Percentiles rank a stretch among this genome's conserved stretches.
Evolutionary conservation across 768 basidiomycete genomes (phyloP).

Genomic region (Amyloporia xantha): DNA sequence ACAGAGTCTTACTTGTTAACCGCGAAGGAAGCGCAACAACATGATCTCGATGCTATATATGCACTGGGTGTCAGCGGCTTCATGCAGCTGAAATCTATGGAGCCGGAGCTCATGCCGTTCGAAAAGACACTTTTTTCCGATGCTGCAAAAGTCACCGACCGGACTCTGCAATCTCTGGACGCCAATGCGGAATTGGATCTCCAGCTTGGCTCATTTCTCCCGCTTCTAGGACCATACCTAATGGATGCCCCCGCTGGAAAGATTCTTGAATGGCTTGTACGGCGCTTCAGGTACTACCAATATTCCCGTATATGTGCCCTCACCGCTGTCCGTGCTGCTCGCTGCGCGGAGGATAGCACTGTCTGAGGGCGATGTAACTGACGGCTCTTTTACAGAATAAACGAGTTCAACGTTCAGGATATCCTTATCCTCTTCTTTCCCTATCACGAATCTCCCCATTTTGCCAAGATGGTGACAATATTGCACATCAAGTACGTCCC

Average conservation of each 20-base stretch:
- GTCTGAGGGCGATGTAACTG: no score
- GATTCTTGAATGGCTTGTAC: slow-evolving; percentile 90
- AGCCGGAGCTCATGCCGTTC: slow-evolving; percentile 49
- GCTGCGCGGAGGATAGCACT: no score
- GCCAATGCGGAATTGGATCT: slow-evolving; percentile 58
- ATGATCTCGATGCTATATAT: slow-evolving; percentile 84
- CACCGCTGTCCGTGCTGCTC: no score
- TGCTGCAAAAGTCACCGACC: slow-evolving; percentile 62
- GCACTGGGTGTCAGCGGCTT: slow-evolving; percentile 77
- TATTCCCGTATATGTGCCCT: no score
- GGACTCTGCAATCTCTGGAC: slow-evolving; percentile 65
- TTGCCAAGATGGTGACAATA: slow-evolving; percentile 88
- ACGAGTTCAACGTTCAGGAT: slow-evolving; percentile 86
- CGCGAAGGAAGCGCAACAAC: slow-evolving; percentile 69
- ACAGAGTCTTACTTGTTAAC: slow-evolving; percentile 86
- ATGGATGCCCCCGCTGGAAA: slow-evolving; percentile 77
- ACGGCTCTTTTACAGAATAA: slow-evolving; percentile 64
- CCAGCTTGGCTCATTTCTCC: slow-evolving; percentile 54
- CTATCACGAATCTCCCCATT: slow-evolving; percentile 92
- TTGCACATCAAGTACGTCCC: slow-evolving; percentile 61
- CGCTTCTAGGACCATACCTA: slow-evolving; percentile 72
- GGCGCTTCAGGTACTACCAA: slow-evolving; percentile 75
- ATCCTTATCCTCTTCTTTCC: slow-evolving; percentile 82
- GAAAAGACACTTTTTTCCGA: slow-evolving; percentile 80
- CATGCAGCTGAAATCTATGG: slow-evolving; percentile 58